Evolutionary conservation across 140 eudicot species (phyloP).

Genomic region (Bidens hawaiensis): DNA sequence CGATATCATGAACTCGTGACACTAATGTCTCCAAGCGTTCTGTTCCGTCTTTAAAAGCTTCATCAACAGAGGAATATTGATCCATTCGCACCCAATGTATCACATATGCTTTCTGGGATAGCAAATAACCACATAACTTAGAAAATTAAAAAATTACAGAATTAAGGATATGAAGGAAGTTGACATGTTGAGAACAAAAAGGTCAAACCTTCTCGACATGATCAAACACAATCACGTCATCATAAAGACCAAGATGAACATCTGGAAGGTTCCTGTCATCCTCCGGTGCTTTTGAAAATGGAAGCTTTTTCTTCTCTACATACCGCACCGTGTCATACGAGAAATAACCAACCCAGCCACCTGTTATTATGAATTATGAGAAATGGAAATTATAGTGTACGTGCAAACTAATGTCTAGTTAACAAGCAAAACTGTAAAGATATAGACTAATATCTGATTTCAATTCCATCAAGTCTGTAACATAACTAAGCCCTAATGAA

Average conservation of each 20-base stretch:
- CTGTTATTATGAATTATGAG: constrained; percentile 33
- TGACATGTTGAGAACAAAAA: neutral
- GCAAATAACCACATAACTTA: neutral
- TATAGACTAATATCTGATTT: neutral
- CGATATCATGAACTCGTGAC: constrained; percentile 83
- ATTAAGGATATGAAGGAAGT: constrained; percentile 15
- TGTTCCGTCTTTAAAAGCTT: constrained; percentile 78
- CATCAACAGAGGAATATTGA: constrained; percentile 64
- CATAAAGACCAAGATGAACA: constrained; percentile 94
- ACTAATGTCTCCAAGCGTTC: constrained; percentile 63
- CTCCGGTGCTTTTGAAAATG: constrained; percentile 76
- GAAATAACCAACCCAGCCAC: constrained; percentile 99
- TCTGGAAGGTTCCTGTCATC: constrained; percentile 99
- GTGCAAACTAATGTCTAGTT: neutral
- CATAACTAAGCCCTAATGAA: neutral
- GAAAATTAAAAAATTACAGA: neutral
- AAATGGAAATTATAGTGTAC: neutral
- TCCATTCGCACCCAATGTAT: constrained; percentile 98
- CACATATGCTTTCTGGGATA: constrained; percentile 76
- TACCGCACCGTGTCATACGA: constrained; percentile 98
- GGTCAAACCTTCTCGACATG: constrained; percentile 87
- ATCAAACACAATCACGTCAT: constrained; percentile 98
- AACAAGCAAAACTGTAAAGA: neutral
- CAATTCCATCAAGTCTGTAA: constrained; percentile 3
- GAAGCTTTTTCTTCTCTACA: constrained; percentile 91